Conservation (phyloP, 2,329 filamentous ascomycete genomes). For the Talaromyces sp. region DNA sequence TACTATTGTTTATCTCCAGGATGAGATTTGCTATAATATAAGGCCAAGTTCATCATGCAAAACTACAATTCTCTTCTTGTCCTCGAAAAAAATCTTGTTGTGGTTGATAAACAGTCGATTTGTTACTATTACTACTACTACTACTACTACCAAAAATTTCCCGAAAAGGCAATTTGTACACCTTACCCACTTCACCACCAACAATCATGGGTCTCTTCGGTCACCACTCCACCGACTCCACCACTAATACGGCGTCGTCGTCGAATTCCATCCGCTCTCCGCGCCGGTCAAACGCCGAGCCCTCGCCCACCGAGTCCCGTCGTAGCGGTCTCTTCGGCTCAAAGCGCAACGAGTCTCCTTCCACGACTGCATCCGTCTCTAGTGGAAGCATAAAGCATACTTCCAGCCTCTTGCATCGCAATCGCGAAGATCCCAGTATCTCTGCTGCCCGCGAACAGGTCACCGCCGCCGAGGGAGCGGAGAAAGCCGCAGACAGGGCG, state of each 20-base stretch:
- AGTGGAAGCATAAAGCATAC: background rate
- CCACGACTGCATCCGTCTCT: background rate
- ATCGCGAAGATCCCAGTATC: slow-evolving; percentile 58
- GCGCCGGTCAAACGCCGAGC: background rate
- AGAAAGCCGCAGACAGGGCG: slow-evolving; percentile 61
- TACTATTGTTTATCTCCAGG: background rate
- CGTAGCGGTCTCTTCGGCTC: slow-evolving; percentile 5
- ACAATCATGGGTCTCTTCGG: slow-evolving; percentile 9
- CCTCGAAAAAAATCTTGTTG: background rate
- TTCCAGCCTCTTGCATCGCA: background rate
- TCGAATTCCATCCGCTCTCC: background rate
- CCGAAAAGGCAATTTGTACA: background rate
- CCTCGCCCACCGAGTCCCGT: background rate
- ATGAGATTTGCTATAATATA: background rate
- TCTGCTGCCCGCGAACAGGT: slow-evolving; percentile 58
- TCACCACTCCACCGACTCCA: background rate
- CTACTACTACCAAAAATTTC: background rate
- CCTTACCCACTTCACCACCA: background rate
- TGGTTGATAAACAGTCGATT: background rate
- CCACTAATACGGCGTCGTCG: background rate
- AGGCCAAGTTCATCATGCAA: no score
- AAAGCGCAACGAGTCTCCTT: background rate
- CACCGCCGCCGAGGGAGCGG: slow-evolving; percentile 57
- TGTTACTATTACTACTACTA: background rate
- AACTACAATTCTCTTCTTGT: background rate